Evolutionary conservation across 495 filamentous ascomycete genomes (phyloP).

Genomic region (Clavariopsis aquatica): DNA sequence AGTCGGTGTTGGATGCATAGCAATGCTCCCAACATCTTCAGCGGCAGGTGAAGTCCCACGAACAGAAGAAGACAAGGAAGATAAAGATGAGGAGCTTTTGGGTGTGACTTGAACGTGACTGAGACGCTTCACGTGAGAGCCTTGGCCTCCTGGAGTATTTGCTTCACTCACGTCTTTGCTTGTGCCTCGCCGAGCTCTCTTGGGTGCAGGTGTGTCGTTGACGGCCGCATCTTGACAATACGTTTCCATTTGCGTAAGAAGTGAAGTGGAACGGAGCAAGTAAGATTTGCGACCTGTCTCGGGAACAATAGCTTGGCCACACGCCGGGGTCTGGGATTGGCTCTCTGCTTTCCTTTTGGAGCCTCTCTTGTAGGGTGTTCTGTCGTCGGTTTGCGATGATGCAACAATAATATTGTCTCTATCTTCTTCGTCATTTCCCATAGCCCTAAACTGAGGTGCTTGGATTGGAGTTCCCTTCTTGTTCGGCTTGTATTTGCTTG

Average conservation of each 20-base stretch:
- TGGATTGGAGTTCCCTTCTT: conserved; percentile 1
- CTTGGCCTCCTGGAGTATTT: neutral
- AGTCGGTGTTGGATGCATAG: conserved; percentile 4
- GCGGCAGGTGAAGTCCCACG: conserved; percentile 4
- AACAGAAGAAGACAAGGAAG: neutral
- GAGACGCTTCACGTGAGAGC: conserved; percentile 29
- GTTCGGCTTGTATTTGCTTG: neutral
- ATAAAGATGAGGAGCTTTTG: conserved; percentile 3
- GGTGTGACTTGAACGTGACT: conserved; percentile 35
- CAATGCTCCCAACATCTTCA: neutral
- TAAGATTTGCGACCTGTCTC: conserved; percentile 32
- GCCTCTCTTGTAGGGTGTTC: neutral
- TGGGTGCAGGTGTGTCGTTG: conserved; percentile 39
- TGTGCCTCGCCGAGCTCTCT: conserved; percentile 27
- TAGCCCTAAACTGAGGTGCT: neutral
- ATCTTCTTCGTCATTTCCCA: neutral
- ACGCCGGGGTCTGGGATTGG: neutral
- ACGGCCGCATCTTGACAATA: conserved; percentile 28
- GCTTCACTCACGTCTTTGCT: conserved; percentile 30
- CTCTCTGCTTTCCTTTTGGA: neutral
- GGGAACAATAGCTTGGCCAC: conserved; percentile 5
- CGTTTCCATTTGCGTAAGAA: conserved; percentile 23
- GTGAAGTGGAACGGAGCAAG: conserved; percentile 23
- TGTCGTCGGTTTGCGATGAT: neutral
- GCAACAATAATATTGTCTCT: neutral